These are phyloP conservation scores for Trametes meyenii DNA, from an alignment of 768 basidiomycete genomes.

Conservation along the genomic window DNA sequence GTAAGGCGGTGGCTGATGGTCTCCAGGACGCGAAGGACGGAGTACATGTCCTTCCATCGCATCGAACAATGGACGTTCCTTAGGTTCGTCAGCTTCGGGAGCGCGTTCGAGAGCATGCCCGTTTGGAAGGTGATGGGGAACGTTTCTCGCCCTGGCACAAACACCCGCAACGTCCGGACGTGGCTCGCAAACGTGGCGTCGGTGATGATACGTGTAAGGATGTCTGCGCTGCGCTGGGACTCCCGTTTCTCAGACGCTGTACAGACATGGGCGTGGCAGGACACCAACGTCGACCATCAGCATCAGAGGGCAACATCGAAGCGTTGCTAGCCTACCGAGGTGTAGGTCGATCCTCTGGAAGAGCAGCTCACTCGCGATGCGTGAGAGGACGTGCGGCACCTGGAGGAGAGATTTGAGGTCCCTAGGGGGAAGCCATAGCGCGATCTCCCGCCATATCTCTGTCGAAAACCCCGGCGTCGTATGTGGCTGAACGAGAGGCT, in stretches of 20 bases:
- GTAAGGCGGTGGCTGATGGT: conserved; percentile 52
- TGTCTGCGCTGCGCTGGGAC: conserved; percentile 69
- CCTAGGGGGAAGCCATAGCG: conserved; percentile 57
- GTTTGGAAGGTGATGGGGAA: conserved; percentile 65
- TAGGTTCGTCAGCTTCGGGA: conserved; percentile 63
- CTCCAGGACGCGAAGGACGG: conserved; percentile 57
- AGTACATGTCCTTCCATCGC: conserved; percentile 51
- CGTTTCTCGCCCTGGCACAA: conserved; percentile 52
- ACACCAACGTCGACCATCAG: conserved; percentile 21
- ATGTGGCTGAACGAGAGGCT: conserved; percentile 41
- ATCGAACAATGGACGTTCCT: conserved; percentile 65
- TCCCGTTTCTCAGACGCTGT: conserved; percentile 51
- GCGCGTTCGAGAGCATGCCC: conserved; percentile 69
- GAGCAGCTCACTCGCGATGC: conserved; percentile 67
- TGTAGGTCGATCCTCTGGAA: conserved; percentile 68
- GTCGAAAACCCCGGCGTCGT: conserved; percentile 59
- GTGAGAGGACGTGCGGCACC: conserved; percentile 67
- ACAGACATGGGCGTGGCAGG: not conserved
- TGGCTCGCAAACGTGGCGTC: conserved; percentile 60
- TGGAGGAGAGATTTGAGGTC: conserved; percentile 68
- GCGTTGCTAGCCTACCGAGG: conserved; percentile 43
- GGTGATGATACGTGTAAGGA: conserved; percentile 65
- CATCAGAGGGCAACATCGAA: not conserved
- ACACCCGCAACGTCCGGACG: conserved; percentile 61
- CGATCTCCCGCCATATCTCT: conserved; percentile 76